Percentiles rank a stretch among this genome's conserved stretches.
Evolutionary conservation across 2,329 filamentous ascomycete species (phyloP).

Genomic region (Penicillium sp.): DNA sequence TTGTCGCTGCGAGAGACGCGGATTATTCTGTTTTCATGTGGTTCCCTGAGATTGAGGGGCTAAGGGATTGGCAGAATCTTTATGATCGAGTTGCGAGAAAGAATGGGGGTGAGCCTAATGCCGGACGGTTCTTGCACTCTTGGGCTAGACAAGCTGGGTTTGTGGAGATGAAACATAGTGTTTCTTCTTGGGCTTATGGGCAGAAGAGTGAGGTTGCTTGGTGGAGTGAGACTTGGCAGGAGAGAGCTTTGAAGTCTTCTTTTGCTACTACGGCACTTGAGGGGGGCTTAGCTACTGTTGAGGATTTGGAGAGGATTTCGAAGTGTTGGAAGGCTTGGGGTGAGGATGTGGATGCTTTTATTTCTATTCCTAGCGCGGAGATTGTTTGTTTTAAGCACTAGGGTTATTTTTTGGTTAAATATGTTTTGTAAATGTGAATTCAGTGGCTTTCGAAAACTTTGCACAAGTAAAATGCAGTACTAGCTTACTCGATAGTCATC

Average conservation of each 20-base stretch:
- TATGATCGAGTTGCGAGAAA: constrained; percentile 28
- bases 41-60: constrained; percentile 28
- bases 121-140: constrained; percentile 25
- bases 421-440: not conserved
- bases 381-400: constrained; percentile 50
- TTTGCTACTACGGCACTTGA: constrained; percentile 29
- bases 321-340: constrained; percentile 33
- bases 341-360: constrained; percentile 33
- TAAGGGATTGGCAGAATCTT: constrained; percentile 26
- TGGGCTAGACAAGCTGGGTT: constrained; percentile 34
- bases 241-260: constrained; percentile 25
- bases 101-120: constrained; percentile 33
- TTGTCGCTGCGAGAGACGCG: constrained; percentile 50
- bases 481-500: not conserved
- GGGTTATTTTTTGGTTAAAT: not conserved
- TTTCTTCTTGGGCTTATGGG: constrained; percentile 32
- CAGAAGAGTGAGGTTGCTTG: constrained; percentile 26
- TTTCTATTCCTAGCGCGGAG: constrained; percentile 32
- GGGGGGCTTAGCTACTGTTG: constrained; percentile 25
- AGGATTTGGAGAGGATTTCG: constrained; percentile 31
- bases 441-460: not conserved
- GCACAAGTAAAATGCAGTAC: not conserved
- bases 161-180: constrained; percentile 18
- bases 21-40: constrained; percentile 31
- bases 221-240: constrained; percentile 30